Conservation (phyloP, 164 flowering plant genomes). For the Sextonia rubra region DNA sequence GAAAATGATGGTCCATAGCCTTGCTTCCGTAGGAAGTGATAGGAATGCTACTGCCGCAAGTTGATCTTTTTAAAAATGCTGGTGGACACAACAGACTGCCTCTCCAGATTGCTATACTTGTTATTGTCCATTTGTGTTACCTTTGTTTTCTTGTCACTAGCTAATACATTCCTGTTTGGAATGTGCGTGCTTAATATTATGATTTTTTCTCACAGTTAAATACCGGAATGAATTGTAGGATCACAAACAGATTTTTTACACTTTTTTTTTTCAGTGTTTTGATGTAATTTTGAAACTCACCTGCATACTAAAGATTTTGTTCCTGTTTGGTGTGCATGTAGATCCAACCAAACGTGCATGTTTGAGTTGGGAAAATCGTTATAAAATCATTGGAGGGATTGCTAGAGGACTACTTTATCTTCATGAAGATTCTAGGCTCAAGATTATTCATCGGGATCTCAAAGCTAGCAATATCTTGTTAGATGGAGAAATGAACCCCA, state of each 20-base stretch:
- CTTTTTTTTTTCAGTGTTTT: not conserved
- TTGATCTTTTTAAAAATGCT: too few relatives aligned
- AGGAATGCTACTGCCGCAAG: too few relatives aligned
- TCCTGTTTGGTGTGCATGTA: not conserved
- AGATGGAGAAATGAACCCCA: conserved; percentile 40
- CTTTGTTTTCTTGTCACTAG: too few relatives aligned
- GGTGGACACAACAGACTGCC: too few relatives aligned
- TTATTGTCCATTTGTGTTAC: too few relatives aligned
- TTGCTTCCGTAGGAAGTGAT: too few relatives aligned
- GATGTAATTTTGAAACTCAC: not conserved
- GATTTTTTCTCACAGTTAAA: not conserved
- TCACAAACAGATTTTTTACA: not conserved
- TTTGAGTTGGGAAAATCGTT: conserved; percentile 24
- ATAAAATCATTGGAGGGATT: conserved; percentile 35
- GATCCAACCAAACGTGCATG: conserved; percentile 3
- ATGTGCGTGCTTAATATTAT: not conserved
- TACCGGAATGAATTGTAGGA: not conserved
- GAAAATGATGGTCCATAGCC: not conserved
- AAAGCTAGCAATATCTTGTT: conserved; percentile 50
- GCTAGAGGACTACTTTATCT: conserved; percentile 54
- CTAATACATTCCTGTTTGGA: too few relatives aligned
- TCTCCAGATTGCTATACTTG: too few relatives aligned
- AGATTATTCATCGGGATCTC: conserved; percentile 53
- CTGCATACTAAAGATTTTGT: not conserved
- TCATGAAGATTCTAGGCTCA: conserved; percentile 49